Base-by-base conservation (phyloP, 2,329 filamentous ascomycete genomes). In the Pseudogymnoascus sp. region DNA sequence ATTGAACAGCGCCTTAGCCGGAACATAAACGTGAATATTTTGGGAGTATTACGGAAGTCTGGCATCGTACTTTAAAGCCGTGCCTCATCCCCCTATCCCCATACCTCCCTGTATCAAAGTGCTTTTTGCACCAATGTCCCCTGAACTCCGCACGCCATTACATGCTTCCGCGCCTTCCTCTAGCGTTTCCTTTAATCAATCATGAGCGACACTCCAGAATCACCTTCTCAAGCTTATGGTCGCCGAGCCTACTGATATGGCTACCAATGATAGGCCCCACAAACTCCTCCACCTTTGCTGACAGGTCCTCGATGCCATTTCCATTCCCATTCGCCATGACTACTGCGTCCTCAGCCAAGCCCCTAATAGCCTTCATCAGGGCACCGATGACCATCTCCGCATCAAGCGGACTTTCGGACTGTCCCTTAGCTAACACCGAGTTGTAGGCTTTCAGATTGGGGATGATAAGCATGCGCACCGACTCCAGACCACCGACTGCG, bases 401-500 rank as follows among this genome's bases (percentile, higher is more conserved):
- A 66, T 88, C 85, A 6, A 79, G 77, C 64, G 72, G 42, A 17
- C 79, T 82, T 11, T 84, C 83, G 17, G 78, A 78, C 57, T 83
- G 70, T 1, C 79, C 82, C 64, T 86, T 83, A 47, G 79, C 78
- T 5, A 90, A 76, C 10, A 88, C 77, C 17, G 79, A 79, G 61
- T 88, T 84, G 70, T 87, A 90, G 0, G 83, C 79, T 64, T 81
- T 82, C 23, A 90, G 76, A 67, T 89, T 90, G 0, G 87, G 87
- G 19, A 90, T 69, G 44, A 91, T 80, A 4, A 90, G 77, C 53
- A 83, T 80, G 19, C 83, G 78, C n/a, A 89, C 80, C 21, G 85
- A 83, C 65, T 88, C 85, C 0, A 80, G 71, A 9, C 87, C 92
- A 26, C 92, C 91, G 23, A 96, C 87, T 1, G 88, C 86, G 1